Evolutionary conservation across 202 grass and related monocot species (phyloP).

Genomic region (Miscanthus sacchariflorus): DNA sequence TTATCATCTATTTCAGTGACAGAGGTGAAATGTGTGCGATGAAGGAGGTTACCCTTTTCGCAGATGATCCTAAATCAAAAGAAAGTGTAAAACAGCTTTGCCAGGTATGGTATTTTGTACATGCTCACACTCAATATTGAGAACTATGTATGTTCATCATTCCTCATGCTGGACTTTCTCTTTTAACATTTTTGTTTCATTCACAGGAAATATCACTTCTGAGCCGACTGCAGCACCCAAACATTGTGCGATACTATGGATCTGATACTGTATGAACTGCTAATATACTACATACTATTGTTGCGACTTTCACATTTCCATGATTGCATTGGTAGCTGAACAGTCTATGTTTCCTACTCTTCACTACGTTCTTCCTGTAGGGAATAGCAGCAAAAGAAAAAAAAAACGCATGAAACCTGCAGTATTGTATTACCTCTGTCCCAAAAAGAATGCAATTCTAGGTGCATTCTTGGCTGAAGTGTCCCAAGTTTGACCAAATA

Average conservation of each 20-base stretch:
- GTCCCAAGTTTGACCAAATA: background rate
- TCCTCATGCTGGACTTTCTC: constrained; percentile 6
- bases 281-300: background rate
- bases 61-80: constrained; percentile 98
- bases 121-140: background rate
- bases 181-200: constrained; percentile 46
- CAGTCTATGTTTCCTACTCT: constrained; percentile 18
- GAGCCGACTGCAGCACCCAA: constrained; percentile 89
- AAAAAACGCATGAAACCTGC: background rate
- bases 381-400: background rate
- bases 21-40: constrained; percentile 99
- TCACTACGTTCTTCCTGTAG: constrained; percentile 18
- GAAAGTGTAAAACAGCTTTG: constrained; percentile 94
- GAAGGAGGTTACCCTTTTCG: constrained; percentile 99
- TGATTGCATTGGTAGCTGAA: constrained; percentile 26
- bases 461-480: background rate
- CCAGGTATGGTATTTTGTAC: constrained; percentile 66
- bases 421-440: background rate
- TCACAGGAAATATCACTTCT: constrained; percentile 96
- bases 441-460: background rate
- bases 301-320: constrained; percentile 21
- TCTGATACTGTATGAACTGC: constrained; percentile 85
- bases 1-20: constrained; percentile 64
- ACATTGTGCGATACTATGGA: constrained; percentile 97
- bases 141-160: constrained; percentile 20